phyloP scores from a whole-genome alignment of 805 yeast species.

The Ogataea methylovora region DNA sequence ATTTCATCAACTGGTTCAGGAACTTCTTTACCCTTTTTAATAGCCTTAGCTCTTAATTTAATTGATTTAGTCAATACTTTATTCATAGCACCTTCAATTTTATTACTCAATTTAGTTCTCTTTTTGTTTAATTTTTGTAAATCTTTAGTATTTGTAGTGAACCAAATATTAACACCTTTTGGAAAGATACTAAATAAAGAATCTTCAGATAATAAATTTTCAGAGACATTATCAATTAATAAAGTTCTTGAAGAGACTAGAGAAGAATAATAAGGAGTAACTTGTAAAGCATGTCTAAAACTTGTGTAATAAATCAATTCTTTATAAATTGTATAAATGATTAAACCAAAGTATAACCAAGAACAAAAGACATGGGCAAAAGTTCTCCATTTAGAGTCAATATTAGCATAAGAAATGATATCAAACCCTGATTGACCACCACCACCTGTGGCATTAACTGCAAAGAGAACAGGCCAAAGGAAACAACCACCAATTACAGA shows the following conservation, averaged over 20 bases:
- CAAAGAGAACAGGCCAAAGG: constrained; percentile 62
- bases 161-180: constrained; percentile 48
- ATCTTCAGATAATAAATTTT: constrained; percentile 34
- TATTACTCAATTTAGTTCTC: constrained; percentile 50
- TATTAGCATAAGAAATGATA: constrained; percentile 55
- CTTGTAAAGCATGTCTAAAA: constrained; percentile 66
- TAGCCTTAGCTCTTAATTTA: constrained; percentile 44
- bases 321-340: constrained; percentile 60
- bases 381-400: constrained; percentile 52
- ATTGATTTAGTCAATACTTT: constrained; percentile 53
- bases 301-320: constrained; percentile 67
- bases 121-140: constrained; percentile 52
- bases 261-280: constrained; percentile 68
- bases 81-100: constrained; percentile 62
- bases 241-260: constrained; percentile 64
- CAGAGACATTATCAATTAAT: constrained; percentile 61
- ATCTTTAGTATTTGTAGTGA: constrained; percentile 55
- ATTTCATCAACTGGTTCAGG: constrained; percentile 53
- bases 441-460: constrained; percentile 71
- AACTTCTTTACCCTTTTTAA: constrained; percentile 47
- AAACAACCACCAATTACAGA: constrained; percentile 47
- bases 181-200: constrained; percentile 57
- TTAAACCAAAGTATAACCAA: constrained; percentile 65
- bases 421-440: constrained; percentile 50
- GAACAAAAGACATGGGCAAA: constrained; percentile 73